Evolutionary conservation across 78 protist species (phyloP).

Genomic region (Speleostelium caveatum): DNA sequence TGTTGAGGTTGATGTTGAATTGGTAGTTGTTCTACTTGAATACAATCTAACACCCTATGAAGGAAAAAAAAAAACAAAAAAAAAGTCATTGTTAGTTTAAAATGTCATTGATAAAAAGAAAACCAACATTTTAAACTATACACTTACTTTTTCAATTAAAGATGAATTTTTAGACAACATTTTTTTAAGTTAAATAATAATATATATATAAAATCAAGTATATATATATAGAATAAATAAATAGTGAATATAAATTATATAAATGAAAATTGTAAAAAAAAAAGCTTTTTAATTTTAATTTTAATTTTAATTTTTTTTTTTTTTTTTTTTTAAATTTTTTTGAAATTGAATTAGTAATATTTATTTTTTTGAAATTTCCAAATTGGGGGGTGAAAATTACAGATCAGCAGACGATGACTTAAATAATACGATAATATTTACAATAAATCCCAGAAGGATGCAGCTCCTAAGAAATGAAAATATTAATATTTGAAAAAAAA

Average conservation of each 20-base stretch:
- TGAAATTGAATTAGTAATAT: too few species aligned
- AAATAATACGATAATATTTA: conserved; percentile 16
- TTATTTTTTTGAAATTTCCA: too few species aligned
- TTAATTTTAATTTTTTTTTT: too few species aligned
- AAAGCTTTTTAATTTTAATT: too few species aligned
- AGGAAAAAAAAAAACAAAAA: not conserved
- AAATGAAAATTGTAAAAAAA: not conserved
- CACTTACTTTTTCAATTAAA: not conserved
- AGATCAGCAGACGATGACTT: not conserved
- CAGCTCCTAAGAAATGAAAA: conserved; percentile 2
- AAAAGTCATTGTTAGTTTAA: not conserved
- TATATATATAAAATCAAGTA: too few species aligned
- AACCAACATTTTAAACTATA: too few species aligned
- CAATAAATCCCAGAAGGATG: conserved; percentile 19
- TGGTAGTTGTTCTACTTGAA: not conserved
- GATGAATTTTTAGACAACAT: not conserved
- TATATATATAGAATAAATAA: too few species aligned
- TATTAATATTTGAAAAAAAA: not conserved
- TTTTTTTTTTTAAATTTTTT: too few species aligned
- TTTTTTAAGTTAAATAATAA: too few species aligned
- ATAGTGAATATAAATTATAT: too few species aligned
- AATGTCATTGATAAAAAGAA: too few species aligned
- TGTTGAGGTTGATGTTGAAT: not conserved
- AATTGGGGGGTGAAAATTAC: not conserved
- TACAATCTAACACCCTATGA: not conserved